These are phyloP conservation scores for Saccharomycopsis lassenensis DNA, from an alignment of 805 yeast species.

Conservation along the genomic window DNA sequence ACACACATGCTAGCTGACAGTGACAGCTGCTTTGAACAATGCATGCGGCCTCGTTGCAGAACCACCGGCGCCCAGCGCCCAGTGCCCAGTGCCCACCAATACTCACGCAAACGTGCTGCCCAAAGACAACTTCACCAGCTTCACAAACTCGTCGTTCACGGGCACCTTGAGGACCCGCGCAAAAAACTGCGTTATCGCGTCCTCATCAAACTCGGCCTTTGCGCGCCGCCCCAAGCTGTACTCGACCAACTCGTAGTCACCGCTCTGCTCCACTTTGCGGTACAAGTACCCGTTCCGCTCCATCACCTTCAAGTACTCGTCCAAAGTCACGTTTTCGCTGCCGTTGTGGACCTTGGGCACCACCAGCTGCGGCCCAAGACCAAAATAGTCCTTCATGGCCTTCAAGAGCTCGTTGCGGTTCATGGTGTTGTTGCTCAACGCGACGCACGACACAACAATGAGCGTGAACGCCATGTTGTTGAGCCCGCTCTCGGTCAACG, in stretches of 20 bases:
- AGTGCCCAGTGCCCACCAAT: background rate
- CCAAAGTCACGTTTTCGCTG: slow-evolving; percentile 14
- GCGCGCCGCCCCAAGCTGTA: slow-evolving; percentile 24
- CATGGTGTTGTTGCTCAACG: slow-evolving; percentile 22
- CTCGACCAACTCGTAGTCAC: slow-evolving; percentile 21
- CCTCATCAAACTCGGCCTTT: slow-evolving; percentile 21
- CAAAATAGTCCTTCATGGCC: slow-evolving; percentile 30
- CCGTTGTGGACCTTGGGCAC: slow-evolving; percentile 5
- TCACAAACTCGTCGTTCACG: slow-evolving; percentile 14
- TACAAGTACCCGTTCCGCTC: slow-evolving; percentile 22
- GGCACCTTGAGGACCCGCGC: slow-evolving; percentile 12
- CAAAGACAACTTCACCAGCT: slow-evolving; percentile 10
- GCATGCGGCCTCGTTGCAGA: too few relatives aligned
- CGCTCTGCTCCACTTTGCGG: slow-evolving; percentile 20
- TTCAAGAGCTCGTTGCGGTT: slow-evolving; percentile 33
- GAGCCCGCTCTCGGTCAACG: slow-evolving; percentile 18
- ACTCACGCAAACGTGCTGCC: slow-evolving; percentile 9
- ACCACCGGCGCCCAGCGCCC: background rate
- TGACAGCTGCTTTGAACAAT: too few relatives aligned
- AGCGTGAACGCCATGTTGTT: slow-evolving; percentile 20
- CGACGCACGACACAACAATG: slow-evolving; percentile 20
- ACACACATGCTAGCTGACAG: too few relatives aligned
- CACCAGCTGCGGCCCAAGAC: slow-evolving; percentile 10
- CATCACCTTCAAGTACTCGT: slow-evolving; percentile 20
- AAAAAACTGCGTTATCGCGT: slow-evolving; percentile 21